Base-by-base conservation (phyloP, 495 filamentous ascomycete species). In the Xylona heveae region DNA sequence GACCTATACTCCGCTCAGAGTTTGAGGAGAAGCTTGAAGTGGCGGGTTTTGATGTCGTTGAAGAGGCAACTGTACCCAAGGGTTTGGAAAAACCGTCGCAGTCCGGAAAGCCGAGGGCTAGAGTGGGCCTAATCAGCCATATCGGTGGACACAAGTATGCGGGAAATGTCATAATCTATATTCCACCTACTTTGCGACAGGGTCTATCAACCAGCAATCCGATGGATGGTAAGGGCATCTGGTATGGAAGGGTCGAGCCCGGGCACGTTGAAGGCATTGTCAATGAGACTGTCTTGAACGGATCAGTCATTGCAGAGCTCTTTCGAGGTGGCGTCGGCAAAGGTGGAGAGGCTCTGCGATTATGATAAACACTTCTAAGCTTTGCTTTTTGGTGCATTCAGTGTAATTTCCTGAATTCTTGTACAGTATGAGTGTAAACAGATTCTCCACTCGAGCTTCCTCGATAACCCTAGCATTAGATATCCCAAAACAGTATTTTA, bases 71-170 rank as follows among this genome's bases (percentile, higher is more conserved):
- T 1, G 35, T 43, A n/a, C 33, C 29, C 10, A 35, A 29, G 9
- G 32, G 28, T 0, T 28, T 52, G 1, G 54, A 57, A 31, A 40
- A 31, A 12, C 53, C 50, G 2, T 35, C 35, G 0, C 53, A 56
- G 28, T 6, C 33, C 14, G n/a, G 13, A 17, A 27, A 34, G 9
- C 32, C 12, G 36, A 13, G 50, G 41, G 66, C 64, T 3, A 59
- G 69, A 38, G 64, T 93, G 4, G 80, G 68, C 1, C 48, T 76
- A 28, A 81, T 85, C 36, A 85, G 77, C 47, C 85, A 95, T 54
- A 67, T 95, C 33, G 80, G 82, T 0, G 85, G 85, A 1, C 85
- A 94, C 42, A 88, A 88, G 39, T 93, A 74, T 44, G 85, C 85
- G 0, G 85, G 85, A 3, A 95, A 95, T 54, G 71, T 93, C 9